Conservation (phyloP, 257 asterid genomes). For the Thymus mandschuricus region DNA sequence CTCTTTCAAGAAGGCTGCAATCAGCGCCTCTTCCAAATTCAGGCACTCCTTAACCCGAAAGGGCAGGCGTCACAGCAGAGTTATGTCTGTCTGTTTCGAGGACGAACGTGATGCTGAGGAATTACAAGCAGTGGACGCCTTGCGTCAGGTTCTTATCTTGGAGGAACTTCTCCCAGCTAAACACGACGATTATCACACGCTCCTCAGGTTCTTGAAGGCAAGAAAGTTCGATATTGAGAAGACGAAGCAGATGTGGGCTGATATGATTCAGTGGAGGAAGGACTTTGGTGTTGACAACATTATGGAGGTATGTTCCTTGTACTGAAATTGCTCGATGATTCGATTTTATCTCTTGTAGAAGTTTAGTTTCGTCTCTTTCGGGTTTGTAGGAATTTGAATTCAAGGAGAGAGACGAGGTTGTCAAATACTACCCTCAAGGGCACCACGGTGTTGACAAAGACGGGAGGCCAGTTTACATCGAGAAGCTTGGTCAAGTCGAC, state of each 20-base stretch:
- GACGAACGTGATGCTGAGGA: conserved; percentile 68
- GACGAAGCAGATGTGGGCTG: conserved; percentile 96
- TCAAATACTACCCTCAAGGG: conserved; percentile 94
- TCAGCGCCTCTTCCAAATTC: conserved; percentile 59
- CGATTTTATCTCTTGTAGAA: background rate
- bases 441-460: conserved; percentile 99
- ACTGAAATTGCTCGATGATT: background rate
- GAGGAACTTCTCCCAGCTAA: conserved; percentile 66
- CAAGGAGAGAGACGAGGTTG: conserved; percentile 86
- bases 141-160: conserved; percentile 61
- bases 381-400: conserved; percentile 72
- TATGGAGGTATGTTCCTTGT: conserved; percentile 57
- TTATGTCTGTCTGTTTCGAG: conserved; percentile 55
- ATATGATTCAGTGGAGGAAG: conserved; percentile 98
- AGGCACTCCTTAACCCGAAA: conserved; percentile 53
- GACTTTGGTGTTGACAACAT: conserved; percentile 90
- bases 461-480: conserved; percentile 88
- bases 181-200: conserved; percentile 64
- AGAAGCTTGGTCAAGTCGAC: conserved; percentile 84
- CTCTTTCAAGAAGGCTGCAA: conserved; percentile 65
- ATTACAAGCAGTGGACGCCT: conserved; percentile 57
- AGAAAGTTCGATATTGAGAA: conserved; percentile 90
- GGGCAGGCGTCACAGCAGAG: conserved; percentile 57
- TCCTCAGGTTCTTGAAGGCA: conserved; percentile 82
- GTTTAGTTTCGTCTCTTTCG: background rate